Conservation (phyloP, 768 basidiomycete genomes). For the Termitomyces sp. region DNA sequence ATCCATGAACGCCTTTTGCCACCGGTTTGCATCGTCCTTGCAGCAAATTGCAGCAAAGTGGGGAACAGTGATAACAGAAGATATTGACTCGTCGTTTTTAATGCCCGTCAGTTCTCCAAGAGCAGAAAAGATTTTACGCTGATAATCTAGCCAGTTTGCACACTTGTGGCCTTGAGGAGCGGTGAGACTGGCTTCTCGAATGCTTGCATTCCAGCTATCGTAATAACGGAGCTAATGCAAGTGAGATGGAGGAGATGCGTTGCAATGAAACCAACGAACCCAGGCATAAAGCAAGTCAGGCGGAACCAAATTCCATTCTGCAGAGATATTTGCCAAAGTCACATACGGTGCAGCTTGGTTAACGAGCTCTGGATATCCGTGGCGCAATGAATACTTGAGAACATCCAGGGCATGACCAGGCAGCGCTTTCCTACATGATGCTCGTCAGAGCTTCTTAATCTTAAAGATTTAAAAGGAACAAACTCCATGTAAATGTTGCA, state of each 20-base stretch:
- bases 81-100: conserved; percentile 10
- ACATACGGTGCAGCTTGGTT: conserved; percentile 12
- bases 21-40: conserved; percentile 12
- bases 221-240: conserved; percentile 9
- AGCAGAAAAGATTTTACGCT: conserved; percentile 11
- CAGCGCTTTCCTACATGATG: conserved; percentile 6
- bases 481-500: conserved; percentile 16
- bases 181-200: conserved; percentile 8
- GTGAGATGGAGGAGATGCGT: not conserved
- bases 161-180: conserved; percentile 11
- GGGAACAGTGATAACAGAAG: conserved; percentile 8
- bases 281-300: conserved; percentile 7
- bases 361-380: conserved; percentile 9
- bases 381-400: conserved; percentile 13
- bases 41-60: conserved; percentile 14
- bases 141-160: conserved; percentile 12
- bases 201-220: conserved; percentile 7
- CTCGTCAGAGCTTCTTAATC: not conserved
- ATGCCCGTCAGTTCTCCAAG: conserved; percentile 6
- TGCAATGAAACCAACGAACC: not conserved
- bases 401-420: conserved; percentile 10
- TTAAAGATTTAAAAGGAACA: not conserved
- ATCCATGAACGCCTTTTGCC: conserved; percentile 7
- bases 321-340: conserved; percentile 2
- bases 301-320: conserved; percentile 1